These are phyloP conservation scores for Pontederia crassipes DNA, from an alignment of 176 grass and related monocot species.

Conservation along the genomic window DNA sequence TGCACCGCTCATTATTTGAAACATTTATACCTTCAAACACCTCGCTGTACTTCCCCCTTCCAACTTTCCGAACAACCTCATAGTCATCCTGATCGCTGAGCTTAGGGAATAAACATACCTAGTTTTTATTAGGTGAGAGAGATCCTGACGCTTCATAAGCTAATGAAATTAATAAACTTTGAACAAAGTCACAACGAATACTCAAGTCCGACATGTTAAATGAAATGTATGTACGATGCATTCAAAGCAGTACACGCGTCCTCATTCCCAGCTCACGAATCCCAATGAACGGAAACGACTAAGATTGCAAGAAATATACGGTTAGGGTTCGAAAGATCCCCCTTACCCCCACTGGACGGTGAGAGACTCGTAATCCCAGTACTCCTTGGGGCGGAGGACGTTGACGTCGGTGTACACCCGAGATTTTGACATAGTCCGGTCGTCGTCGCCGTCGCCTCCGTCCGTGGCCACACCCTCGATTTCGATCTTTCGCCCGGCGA, in stretches of 20 bases:
- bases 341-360: slow-evolving; percentile 10
- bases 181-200: background rate
- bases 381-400: slow-evolving; percentile 17
- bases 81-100: slow-evolving; percentile 93
- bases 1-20: slow-evolving; percentile 77
- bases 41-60: slow-evolving; percentile 98
- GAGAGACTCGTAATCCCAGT: slow-evolving; percentile 18
- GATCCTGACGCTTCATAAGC: too few relatives aligned
- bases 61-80: slow-evolving; percentile 88
- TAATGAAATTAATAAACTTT: background rate
- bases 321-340: background rate
- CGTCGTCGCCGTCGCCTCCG: background rate
- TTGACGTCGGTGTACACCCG: background rate
- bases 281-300: background rate
- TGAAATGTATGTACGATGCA: background rate
- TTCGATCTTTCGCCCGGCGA: background rate
- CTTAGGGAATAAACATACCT: background rate
- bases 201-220: background rate
- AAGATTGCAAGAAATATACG: background rate
- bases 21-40: slow-evolving; percentile 95
- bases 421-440: slow-evolving; percentile 7
- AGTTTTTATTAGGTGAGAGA: background rate
- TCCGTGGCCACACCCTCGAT: background rate
- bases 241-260: background rate
- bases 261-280: background rate